These are phyloP conservation scores for Fraxinus xanthoxyloides DNA, from an alignment of 305 asterid genomes.

Conservation along the genomic window DNA sequence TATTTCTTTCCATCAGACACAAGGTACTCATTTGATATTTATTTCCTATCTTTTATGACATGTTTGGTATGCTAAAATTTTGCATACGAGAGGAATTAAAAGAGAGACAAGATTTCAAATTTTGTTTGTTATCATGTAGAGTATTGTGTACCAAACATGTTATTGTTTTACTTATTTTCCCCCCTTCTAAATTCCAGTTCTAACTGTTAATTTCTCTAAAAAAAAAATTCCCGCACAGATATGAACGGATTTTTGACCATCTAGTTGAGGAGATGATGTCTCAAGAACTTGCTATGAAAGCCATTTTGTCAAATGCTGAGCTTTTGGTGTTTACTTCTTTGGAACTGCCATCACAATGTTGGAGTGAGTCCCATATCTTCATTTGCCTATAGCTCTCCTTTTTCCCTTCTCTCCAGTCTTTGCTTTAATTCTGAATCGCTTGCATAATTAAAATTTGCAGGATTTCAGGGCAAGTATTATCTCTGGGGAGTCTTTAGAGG, in stretches of 20 bases:
- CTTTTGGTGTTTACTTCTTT: constrained; percentile 52
- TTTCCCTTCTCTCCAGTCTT: neutral
- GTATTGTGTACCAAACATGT: neutral
- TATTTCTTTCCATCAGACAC: constrained; percentile 54
- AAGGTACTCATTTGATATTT: constrained; percentile 31
- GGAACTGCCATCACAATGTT: constrained; percentile 43
- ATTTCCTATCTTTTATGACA: neutral
- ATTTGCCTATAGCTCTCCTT: neutral
- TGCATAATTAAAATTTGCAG: constrained; percentile 36
- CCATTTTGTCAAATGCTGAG: constrained; percentile 41
- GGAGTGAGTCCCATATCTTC: constrained; percentile 40
- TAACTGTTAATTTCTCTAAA: neutral
- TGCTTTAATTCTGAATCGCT: neutral
- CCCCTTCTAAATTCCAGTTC: neutral
- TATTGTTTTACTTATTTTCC: neutral
- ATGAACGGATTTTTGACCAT: constrained; percentile 32
- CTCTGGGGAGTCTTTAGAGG: constrained; percentile 77
- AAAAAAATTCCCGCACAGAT: constrained; percentile 13
- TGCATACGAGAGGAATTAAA: neutral
- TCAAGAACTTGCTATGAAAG: constrained; percentile 45
- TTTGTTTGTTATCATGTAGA: constrained; percentile 5
- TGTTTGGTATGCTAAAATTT: neutral
- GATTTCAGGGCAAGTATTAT: constrained; percentile 51
- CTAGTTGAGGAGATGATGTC: constrained; percentile 39
- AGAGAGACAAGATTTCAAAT: neutral